Evolutionary conservation across 495 filamentous ascomycete genomes (phyloP).

Genomic region (Xylaria flabelliformis): DNA sequence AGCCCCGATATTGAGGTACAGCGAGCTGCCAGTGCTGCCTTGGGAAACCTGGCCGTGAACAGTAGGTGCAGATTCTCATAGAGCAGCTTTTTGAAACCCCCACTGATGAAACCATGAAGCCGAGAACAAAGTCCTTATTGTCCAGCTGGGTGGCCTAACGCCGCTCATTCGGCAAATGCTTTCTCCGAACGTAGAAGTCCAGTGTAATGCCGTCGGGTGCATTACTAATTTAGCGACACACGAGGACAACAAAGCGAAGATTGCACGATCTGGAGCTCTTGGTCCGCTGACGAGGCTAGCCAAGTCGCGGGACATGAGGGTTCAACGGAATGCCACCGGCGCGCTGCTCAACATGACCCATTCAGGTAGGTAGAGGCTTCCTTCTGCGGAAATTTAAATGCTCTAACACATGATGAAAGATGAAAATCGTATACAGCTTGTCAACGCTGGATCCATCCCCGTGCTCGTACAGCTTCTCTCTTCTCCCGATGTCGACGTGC

Average conservation of each 20-base stretch:
- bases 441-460: constrained; percentile 94
- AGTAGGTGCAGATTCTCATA: constrained; percentile 63
- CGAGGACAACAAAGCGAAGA: constrained; percentile 99
- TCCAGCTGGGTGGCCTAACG: constrained; percentile 84
- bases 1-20: constrained; percentile 97
- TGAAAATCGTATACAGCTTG: constrained; percentile 95
- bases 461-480: constrained; percentile 93
- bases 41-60: constrained; percentile 96
- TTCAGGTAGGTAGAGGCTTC: constrained; percentile 69
- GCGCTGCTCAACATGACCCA: constrained; percentile 99
- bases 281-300: constrained; percentile 88
- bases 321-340: constrained; percentile 96
- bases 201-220: constrained; percentile 98
- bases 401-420: constrained; percentile 62
- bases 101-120: constrained; percentile 60
- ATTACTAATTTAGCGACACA: constrained; percentile 98
- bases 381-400: constrained; percentile 15
- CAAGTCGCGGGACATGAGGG: constrained; percentile 98
- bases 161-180: constrained; percentile 98
- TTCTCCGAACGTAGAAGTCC: constrained; percentile 97
- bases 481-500: constrained; percentile 92
- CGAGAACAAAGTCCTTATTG: constrained; percentile 97
- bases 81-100: constrained; percentile 8
- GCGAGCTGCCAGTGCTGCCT: constrained; percentile 91
- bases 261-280: constrained; percentile 91